Conservation (phyloP, 371 early-diverging fungal species). For the Saksenaea oblongispora region DNA sequence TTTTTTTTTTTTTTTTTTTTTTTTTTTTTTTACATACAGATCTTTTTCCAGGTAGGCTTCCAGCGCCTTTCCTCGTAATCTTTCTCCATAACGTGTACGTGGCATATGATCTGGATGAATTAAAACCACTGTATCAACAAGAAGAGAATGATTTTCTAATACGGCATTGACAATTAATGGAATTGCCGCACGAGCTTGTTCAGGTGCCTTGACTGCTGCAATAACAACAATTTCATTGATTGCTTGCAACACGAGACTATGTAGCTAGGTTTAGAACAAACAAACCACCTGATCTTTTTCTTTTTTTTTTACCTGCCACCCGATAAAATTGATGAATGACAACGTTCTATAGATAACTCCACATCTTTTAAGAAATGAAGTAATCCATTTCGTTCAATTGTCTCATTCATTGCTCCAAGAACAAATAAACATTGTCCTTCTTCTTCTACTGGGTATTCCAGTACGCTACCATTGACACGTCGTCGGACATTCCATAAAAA, state of each 20-base stretch:
- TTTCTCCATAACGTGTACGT: conserved; percentile 54
- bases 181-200: conserved; percentile 38
- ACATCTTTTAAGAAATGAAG: conserved; percentile 74
- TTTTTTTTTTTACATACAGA: conserved; percentile 22
- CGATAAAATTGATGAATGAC: conserved; percentile 47
- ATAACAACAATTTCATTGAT: conserved; percentile 47
- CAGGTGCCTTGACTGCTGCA: conserved; percentile 43
- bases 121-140: conserved; percentile 69
- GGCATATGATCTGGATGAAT: conserved; percentile 61
- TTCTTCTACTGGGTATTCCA: conserved; percentile 26
- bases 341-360: conserved; percentile 69
- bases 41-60: conserved; percentile 25
- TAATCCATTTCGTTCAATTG: conserved; percentile 65
- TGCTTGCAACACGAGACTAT: conserved; percentile 48
- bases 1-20: too few species aligned
- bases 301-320: conserved; percentile 55
- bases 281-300: not conserved
- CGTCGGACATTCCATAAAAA: conserved; percentile 65
- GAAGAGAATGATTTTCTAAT: conserved; percentile 69
- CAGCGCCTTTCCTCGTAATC: conserved; percentile 47
- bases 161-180: conserved; percentile 65
- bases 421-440: conserved; percentile 74
- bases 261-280: not conserved
- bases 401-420: conserved; percentile 67
- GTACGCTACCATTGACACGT: conserved; percentile 11